Percentiles rank a stretch among this genome's conserved stretches.
Conservation (phyloP, 1,139 yeast genomes). For the Zygotorulaspora mrakii region DNA sequence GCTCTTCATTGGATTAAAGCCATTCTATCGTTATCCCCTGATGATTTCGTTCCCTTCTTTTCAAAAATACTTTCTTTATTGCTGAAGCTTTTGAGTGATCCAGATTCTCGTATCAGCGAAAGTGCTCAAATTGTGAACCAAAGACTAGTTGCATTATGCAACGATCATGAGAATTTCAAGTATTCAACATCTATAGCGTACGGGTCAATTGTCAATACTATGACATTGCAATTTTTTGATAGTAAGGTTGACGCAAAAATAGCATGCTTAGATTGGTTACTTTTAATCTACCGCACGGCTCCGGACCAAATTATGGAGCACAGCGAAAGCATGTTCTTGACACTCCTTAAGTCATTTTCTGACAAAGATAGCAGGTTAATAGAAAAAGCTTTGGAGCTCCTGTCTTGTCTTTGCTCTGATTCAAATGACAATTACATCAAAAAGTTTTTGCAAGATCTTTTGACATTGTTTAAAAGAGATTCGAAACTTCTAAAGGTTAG, state of each 20-base stretch:
- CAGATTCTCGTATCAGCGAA: conserved; percentile 44
- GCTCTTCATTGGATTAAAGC: conserved; percentile 82
- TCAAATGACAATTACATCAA: conserved; percentile 77
- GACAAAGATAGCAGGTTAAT: conserved; percentile 87
- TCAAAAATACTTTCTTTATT: conserved; percentile 57
- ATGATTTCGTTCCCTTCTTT: conserved; percentile 63
- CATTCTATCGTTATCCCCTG: conserved; percentile 69
- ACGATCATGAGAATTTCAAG: conserved; percentile 33
- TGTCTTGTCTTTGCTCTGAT: conserved; percentile 74
- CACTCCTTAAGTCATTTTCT: conserved; percentile 72
- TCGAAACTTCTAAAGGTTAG: conserved; percentile 60
- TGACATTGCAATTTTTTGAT: conserved; percentile 57
- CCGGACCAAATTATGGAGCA: conserved; percentile 59
- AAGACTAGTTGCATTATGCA: conserved; percentile 47
- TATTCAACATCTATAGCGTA: conserved; percentile 48
- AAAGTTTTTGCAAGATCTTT: conserved; percentile 67
- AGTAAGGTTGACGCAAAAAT: conserved; percentile 79
- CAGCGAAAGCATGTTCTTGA: conserved; percentile 67
- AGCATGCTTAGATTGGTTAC: conserved; percentile 88
- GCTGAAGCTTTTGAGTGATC: conserved; percentile 52
- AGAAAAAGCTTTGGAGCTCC: conserved; percentile 54
- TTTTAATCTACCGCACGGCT: conserved; percentile 71
- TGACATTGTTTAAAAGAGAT: conserved; percentile 66
- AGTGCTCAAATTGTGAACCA: conserved; percentile 54
- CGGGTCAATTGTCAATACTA: conserved; percentile 54